Conservation (phyloP, 768 basidiomycete genomes). For the Boletus rubropictus region DNA sequence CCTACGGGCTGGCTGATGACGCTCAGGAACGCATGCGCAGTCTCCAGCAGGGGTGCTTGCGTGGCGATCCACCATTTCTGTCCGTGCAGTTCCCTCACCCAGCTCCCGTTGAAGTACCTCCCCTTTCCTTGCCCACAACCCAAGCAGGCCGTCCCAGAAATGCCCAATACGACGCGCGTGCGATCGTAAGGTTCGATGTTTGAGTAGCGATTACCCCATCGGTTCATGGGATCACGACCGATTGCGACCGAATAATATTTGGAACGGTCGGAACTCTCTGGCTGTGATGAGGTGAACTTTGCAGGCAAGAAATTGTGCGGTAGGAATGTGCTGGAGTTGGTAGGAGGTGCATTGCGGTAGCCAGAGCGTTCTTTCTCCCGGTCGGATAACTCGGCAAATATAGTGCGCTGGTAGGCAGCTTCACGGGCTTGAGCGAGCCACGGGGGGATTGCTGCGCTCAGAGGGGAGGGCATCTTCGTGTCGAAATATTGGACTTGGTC, state of each 20-base stretch:
- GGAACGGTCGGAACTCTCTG: constrained; percentile 17
- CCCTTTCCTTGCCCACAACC: constrained; percentile 29
- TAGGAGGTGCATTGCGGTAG: constrained; percentile 22
- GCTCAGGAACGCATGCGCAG: constrained; percentile 73
- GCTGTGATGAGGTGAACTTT: constrained; percentile 7
- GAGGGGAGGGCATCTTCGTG: constrained; percentile 9
- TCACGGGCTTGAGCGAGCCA: constrained; percentile 18
- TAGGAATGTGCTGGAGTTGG: constrained; percentile 4
- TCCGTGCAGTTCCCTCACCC: constrained; percentile 72
- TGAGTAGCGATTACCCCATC: constrained; percentile 57
- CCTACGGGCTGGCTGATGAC: constrained; percentile 49
- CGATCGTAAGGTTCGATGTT: constrained; percentile 79
- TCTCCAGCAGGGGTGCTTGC: constrained; percentile 70
- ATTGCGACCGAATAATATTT: constrained; percentile 53
- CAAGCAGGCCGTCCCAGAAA: constrained; percentile 12
- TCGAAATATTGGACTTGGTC: neutral
- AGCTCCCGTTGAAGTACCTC: constrained; percentile 78
- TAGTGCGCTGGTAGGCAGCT: constrained; percentile 14
- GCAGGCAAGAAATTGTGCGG: constrained; percentile 4
- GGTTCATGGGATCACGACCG: constrained; percentile 43
- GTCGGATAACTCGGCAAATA: constrained; percentile 33
- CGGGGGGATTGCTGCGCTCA: constrained; percentile 1
- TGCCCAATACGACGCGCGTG: constrained; percentile 58
- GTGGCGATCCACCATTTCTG: constrained; percentile 81
- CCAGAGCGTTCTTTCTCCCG: constrained; percentile 35